These are phyloP conservation scores for Wickerhamomyces subpelliculosus DNA, from an alignment of 805 yeast genomes.

Conservation along the genomic window DNA sequence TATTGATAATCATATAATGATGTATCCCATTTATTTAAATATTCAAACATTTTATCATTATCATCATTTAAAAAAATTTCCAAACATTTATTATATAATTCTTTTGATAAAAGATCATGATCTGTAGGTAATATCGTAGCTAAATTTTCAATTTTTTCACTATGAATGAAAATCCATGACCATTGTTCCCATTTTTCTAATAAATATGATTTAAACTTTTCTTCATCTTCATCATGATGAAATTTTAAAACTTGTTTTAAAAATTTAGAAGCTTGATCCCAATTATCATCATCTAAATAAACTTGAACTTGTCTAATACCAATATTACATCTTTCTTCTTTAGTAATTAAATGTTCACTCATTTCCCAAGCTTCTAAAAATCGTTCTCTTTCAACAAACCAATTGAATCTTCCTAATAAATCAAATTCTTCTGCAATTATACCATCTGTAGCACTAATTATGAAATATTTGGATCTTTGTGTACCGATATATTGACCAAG, in stretches of 20 bases:
- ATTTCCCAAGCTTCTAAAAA: constrained; percentile 75
- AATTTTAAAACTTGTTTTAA: constrained; percentile 33
- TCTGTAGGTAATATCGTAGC: constrained; percentile 50
- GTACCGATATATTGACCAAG: constrained; percentile 46
- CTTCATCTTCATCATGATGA: constrained; percentile 14
- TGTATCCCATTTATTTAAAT: constrained; percentile 51
- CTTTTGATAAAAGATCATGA: constrained; percentile 25
- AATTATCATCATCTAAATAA: constrained; percentile 35
- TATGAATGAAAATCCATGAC: constrained; percentile 44
- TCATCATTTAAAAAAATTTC: constrained; percentile 35
- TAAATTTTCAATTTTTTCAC: constrained; percentile 37
- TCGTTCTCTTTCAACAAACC: constrained; percentile 54
- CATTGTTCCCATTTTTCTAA: constrained; percentile 58
- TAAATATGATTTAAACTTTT: constrained; percentile 16
- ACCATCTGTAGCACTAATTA: constrained; percentile 78
- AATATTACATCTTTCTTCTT: constrained; percentile 42
- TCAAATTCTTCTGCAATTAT: constrained; percentile 70
- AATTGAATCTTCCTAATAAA: constrained; percentile 59
- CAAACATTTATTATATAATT: constrained; percentile 41
- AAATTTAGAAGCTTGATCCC: constrained; percentile 51
- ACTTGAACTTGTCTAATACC: constrained; percentile 49
- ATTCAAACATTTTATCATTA: constrained; percentile 28
- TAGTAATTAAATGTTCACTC: constrained; percentile 49
- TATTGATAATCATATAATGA: constrained; percentile 39
- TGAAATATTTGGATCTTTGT: constrained; percentile 41